These are phyloP conservation scores for Apiotrichum gracile DNA, from an alignment of 1,284 basidiomycete genomes.

Conservation along the genomic window DNA sequence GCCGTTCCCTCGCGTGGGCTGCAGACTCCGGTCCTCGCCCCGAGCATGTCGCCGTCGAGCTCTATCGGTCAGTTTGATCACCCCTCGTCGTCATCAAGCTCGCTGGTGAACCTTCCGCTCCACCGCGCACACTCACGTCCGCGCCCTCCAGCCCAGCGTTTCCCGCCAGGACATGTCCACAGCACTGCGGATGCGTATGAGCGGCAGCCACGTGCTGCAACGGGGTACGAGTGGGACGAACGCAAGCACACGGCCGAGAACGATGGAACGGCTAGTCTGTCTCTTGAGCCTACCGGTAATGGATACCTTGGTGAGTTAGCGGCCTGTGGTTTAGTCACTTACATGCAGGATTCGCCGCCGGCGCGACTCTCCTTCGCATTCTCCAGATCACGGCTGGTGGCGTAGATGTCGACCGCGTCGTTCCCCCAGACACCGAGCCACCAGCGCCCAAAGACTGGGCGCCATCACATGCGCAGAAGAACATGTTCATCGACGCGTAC, in stretches of 20 bases:
- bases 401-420: not conserved
- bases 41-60: constrained; percentile 1
- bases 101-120: not conserved
- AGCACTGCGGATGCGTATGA: constrained; percentile 8
- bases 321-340: not conserved
- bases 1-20: not conserved
- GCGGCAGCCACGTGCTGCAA: constrained; percentile 11
- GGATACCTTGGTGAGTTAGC: constrained; percentile 21
- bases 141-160: not conserved
- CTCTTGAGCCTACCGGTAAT: constrained; percentile 20
- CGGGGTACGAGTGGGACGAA: constrained; percentile 23
- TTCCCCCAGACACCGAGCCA: not conserved
- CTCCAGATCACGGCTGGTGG: constrained; percentile 19
- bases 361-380: constrained; percentile 21
- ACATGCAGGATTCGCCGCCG: constrained; percentile 19
- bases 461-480: constrained; percentile 4
- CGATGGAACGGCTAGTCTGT: constrained; percentile 23
- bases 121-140: constrained; percentile 1
- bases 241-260: constrained; percentile 5
- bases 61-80: not conserved
- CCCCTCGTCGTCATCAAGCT: not conserved
- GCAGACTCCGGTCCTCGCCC: not conserved
- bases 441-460: constrained; percentile 5
- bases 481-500: constrained; percentile 20
- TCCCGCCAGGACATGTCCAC: not conserved